A percentile compares a stretch with the other conserved stretches of the same genome.
Evolutionary conservation across 345 rosid species (phyloP).

Genomic region (Citrus medica): DNA sequence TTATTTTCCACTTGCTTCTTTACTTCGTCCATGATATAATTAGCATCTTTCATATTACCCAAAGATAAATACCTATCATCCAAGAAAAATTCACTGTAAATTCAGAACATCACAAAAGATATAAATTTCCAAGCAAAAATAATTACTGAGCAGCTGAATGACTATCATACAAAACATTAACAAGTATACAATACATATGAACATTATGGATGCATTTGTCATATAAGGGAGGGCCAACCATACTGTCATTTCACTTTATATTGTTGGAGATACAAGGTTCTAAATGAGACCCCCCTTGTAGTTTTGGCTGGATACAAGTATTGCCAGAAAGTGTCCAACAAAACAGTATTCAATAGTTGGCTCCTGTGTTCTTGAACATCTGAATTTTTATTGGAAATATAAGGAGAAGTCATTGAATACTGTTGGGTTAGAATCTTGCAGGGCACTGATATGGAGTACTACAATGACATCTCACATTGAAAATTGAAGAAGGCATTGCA

Average conservation of each 20-base stretch:
- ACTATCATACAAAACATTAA: neutral
- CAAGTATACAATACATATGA: neutral
- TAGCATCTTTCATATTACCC: constrained; percentile 89
- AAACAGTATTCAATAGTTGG: neutral
- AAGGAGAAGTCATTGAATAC: neutral
- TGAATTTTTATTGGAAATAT: neutral
- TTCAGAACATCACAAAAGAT: neutral
- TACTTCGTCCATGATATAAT: constrained; percentile 67
- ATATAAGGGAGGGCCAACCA: neutral
- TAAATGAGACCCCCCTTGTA: neutral
- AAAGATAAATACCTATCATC: constrained; percentile 64
- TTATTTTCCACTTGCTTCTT: constrained; percentile 60
- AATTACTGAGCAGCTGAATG: neutral
- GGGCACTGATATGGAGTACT: neutral
- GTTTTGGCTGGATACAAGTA: neutral
- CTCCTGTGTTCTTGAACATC: neutral
- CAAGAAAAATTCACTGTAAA: constrained; percentile 9
- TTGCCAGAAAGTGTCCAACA: neutral
- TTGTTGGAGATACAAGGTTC: neutral
- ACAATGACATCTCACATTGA: neutral
- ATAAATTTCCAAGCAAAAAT: neutral
- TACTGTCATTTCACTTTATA: neutral
- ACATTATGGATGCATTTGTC: neutral
- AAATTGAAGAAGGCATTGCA: neutral
- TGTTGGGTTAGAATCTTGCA: neutral